Conservation (phyloP, 768 basidiomycete species). For the Phanerochaete sordida region DNA sequence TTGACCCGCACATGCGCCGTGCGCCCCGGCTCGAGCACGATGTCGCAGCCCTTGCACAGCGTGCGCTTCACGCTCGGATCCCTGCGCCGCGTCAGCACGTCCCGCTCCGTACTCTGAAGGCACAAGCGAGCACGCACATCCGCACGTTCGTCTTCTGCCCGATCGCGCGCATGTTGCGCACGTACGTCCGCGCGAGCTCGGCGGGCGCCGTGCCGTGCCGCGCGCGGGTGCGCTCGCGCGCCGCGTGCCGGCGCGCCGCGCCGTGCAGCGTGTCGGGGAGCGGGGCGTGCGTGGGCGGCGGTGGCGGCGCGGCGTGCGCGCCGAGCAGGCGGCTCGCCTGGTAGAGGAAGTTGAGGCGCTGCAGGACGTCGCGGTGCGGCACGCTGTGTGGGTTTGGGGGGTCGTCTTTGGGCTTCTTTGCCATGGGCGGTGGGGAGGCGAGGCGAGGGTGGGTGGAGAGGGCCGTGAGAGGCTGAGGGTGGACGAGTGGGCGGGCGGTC, state of each 20-base stretch:
- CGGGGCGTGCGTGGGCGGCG: constrained; percentile 27
- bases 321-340: constrained; percentile 68
- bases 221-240: constrained; percentile 26
- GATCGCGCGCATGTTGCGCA: constrained; percentile 63
- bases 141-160: constrained; percentile 75
- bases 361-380: constrained; percentile 70
- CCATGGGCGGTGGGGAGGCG: constrained; percentile 42
- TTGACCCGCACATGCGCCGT: constrained; percentile 64
- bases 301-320: neutral
- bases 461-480: neutral
- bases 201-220: constrained; percentile 27
- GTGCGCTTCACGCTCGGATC: constrained; percentile 84
- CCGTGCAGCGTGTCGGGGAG: neutral
- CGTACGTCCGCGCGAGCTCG: constrained; percentile 64
- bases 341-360: constrained; percentile 82
- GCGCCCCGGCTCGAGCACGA: constrained; percentile 63
- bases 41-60: constrained; percentile 66
- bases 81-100: constrained; percentile 32
- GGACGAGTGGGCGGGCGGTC: neutral
- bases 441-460: too few species aligned
- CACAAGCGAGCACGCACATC: constrained; percentile 47
- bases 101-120: neutral
- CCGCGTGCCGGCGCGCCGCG: neutral
- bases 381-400: constrained; percentile 55
- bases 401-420: constrained; percentile 60